Conservation (phyloP, 208 protist species). For the Acanthamoeba healyi region DNA sequence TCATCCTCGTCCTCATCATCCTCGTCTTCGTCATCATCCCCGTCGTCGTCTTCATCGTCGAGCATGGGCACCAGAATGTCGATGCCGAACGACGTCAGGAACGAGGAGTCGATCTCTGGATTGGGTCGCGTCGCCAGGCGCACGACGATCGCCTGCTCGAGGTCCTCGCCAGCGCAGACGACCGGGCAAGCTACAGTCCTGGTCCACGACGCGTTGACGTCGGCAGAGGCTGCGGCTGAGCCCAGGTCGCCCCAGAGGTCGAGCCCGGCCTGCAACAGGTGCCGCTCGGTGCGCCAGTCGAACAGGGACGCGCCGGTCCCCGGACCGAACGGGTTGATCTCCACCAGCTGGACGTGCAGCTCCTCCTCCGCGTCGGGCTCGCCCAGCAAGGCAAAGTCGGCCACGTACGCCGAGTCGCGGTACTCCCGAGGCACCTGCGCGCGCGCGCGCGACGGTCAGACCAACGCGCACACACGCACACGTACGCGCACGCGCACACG, state of each 20-base stretch:
- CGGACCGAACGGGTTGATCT: constrained; percentile 75
- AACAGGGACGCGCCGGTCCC: constrained; percentile 67
- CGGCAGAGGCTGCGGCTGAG: not conserved
- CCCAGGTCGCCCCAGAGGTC: constrained; percentile 53
- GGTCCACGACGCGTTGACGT: not conserved
- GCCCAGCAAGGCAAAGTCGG: constrained; percentile 15
- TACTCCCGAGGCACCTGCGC: constrained; percentile 7
- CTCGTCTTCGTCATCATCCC: not conserved
- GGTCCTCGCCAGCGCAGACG: not conserved
- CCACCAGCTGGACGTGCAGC: constrained; percentile 1
- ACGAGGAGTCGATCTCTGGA: constrained; percentile 5
- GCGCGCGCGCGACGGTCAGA: not conserved
- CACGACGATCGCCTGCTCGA: not conserved
- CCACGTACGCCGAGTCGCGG: constrained; percentile 6
- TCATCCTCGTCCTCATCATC: constrained; percentile 18
- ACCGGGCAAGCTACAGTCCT: not conserved
- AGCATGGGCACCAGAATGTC: not conserved
- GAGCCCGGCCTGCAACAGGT: constrained; percentile 14
- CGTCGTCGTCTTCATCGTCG: not conserved
- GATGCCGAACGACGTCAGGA: constrained; percentile 34
- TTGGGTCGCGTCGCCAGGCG: not conserved
- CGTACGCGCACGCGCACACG: not conserved
- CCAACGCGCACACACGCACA: not conserved
- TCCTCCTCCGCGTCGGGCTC: not conserved
- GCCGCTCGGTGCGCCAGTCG: constrained; percentile 48